These are phyloP conservation scores for Dillenia suffruticosa DNA, from an alignment of 164 flowering plant species.

Conservation along the genomic window DNA sequence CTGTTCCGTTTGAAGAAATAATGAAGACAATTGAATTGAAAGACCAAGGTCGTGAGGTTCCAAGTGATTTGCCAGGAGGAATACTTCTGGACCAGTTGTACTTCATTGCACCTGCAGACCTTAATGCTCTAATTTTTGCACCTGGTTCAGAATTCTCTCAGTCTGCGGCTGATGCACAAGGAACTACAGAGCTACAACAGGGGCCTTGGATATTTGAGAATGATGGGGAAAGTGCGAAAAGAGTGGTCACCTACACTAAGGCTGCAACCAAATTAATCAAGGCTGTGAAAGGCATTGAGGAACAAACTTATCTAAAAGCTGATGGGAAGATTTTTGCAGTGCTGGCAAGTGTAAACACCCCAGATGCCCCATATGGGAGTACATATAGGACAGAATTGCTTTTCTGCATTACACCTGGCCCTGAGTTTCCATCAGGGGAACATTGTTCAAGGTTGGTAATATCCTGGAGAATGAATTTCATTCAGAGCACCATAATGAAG, in stretches of 20 bases:
- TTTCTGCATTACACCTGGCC: conserved; percentile 79
- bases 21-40: conserved; percentile 46
- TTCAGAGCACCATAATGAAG: conserved; percentile 94
- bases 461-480: conserved; percentile 89
- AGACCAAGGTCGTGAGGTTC: conserved; percentile 60
- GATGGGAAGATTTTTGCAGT: conserved; percentile 78
- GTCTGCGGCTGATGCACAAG: conserved; percentile 59
- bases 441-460: conserved; percentile 64
- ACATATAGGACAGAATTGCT: conserved; percentile 70
- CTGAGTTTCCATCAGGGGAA: conserved; percentile 76
- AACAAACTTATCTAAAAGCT: conserved; percentile 77
- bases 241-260: conserved; percentile 59
- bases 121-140: conserved; percentile 67
- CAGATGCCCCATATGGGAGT: conserved; percentile 81
- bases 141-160: conserved; percentile 55
- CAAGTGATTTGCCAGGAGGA: conserved; percentile 74
- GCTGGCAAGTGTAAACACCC: conserved; percentile 66
- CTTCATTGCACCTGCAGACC: conserved; percentile 51
- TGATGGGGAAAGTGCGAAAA: conserved; percentile 51
- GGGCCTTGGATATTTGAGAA: conserved; percentile 78
- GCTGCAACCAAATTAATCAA: conserved; percentile 66
- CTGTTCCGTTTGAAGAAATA: conserved; percentile 54
- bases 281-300: conserved; percentile 87
- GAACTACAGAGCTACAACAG: conserved; percentile 59
- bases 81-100: conserved; percentile 71